Evolutionary conservation across 2,329 filamentous ascomycete species (phyloP), one percentile per base, ranked within the genome.

Genomic region (Aureobasidium lini): DNA sequence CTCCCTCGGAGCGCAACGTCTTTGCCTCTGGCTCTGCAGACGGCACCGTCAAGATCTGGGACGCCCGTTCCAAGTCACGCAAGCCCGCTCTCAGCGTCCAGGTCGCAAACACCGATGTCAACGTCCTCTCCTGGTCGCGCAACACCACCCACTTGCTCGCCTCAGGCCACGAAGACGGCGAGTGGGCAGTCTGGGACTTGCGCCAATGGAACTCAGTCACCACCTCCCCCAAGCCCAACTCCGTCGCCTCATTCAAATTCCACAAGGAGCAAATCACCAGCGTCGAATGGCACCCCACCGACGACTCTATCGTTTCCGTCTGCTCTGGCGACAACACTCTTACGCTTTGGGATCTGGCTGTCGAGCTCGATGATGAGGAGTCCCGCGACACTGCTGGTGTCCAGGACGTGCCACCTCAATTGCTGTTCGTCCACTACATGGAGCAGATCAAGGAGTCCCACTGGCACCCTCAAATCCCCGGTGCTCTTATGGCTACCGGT

Each of bases 301-400:
- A 99, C 69, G 93, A 99, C 79, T 95, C 89, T 71, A 95, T 97
- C 68, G 85, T 99, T 15, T 89, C 90, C 2, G 91, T 97, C 43
- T 93, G 90, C 23, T 90, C 90, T 0, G 94, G 87, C 46, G 94
- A 99, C 73, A 93, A 92, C 76, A 97, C 93, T 0, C 84, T 97
- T 34, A 96, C 94, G 1, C 77, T 97, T 34, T 97, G 94, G 94
- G 94, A 99, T 82, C 75, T 99, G 71, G 91, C 92, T 0, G 94
- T 97, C 60, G 94, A 99, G 79, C 73, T 97, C 62, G 94, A 99
- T 67, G 94, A 97, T 70, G 94, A 99, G 75, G 94, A 97, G 80
- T 95, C 88, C 76, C 89, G 86, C 71, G 90, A 95, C 69, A 92
- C 88, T 4, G 90, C 87, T 0, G 91, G 90, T 57, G 85, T 93